These are phyloP conservation scores for Tetrahymena malaccensis DNA, from an alignment of 73 alveolate genomes.

Conservation along the genomic window DNA sequence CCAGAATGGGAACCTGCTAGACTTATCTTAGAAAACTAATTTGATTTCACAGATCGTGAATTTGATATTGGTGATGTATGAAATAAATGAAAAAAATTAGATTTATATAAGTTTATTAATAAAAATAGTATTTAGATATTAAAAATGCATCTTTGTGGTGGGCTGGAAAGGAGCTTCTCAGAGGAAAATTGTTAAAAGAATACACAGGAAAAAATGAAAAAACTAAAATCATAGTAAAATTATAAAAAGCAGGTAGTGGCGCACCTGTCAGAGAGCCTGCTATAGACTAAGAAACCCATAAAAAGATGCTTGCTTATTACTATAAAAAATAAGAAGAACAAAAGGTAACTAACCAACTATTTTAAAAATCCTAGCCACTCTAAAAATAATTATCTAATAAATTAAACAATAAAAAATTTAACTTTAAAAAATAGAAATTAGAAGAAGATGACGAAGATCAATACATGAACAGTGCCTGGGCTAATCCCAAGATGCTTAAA, in stretches of 20 bases:
- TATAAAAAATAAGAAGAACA: constrained; percentile 86
- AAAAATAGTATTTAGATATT: constrained; percentile 18
- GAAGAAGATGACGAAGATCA: constrained; percentile 85
- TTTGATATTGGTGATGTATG: constrained; percentile 49
- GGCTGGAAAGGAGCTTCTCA: constrained; percentile 87
- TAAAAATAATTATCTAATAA: background rate
- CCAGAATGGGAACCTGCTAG: constrained; percentile 96
- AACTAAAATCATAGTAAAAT: constrained; percentile 77
- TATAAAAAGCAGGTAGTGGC: constrained; percentile 81
- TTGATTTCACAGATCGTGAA: constrained; percentile 56
- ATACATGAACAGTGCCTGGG: constrained; percentile 90
- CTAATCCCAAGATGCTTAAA: constrained; percentile 78
- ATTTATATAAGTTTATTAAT: background rate
- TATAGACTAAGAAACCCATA: constrained; percentile 88
- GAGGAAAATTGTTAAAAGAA: constrained; percentile 72
- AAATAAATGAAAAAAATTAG: background rate
- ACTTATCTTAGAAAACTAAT: constrained; percentile 76
- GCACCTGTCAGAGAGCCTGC: constrained; percentile 97
- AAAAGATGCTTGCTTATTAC: constrained; percentile 85
- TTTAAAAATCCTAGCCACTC: background rate
- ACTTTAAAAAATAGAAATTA: constrained; percentile 15
- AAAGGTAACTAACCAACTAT: constrained; percentile 38
- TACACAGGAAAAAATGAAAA: constrained; percentile 88
- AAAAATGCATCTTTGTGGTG: constrained; percentile 77
- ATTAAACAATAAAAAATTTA: background rate